Evolutionary conservation across 2,329 filamentous ascomycete genomes (phyloP).

Genomic region (Chrysosporium queenslandicum): DNA sequence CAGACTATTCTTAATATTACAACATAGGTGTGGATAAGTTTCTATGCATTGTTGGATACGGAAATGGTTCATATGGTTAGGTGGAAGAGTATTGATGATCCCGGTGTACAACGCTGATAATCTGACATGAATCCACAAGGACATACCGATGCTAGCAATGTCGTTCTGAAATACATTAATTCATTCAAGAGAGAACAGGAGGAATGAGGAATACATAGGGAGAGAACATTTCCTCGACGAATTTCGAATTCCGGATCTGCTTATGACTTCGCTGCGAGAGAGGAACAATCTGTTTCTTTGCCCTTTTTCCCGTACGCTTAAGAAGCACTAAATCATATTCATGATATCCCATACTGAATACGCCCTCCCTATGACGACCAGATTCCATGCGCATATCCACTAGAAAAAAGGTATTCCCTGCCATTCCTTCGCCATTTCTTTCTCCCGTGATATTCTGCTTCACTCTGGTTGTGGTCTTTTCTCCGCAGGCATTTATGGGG

Average conservation of each 20-base stretch:
- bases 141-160: neutral
- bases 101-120: no score
- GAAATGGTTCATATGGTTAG: no score
- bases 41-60: no score
- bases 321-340: conserved; percentile 10
- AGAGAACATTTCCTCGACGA: neutral
- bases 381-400: conserved; percentile 4
- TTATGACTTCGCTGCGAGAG: conserved; percentile 1
- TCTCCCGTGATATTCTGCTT: no score
- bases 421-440: no score
- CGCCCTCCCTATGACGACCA: conserved; percentile 1
- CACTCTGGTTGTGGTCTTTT: neutral
- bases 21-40: no score
- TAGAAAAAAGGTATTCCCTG: neutral
- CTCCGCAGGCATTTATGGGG: neutral
- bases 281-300: neutral
- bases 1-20: neutral
- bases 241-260: conserved; percentile 11
- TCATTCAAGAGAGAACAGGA: neutral
- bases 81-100: no score
- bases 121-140: neutral
- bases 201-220: neutral
- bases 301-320: neutral
- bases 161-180: neutral
- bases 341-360: conserved; percentile 4